These are phyloP conservation scores for Aureobasidium melanogenum DNA, from an alignment of 2,329 filamentous ascomycete genomes.

Conservation along the genomic window DNA sequence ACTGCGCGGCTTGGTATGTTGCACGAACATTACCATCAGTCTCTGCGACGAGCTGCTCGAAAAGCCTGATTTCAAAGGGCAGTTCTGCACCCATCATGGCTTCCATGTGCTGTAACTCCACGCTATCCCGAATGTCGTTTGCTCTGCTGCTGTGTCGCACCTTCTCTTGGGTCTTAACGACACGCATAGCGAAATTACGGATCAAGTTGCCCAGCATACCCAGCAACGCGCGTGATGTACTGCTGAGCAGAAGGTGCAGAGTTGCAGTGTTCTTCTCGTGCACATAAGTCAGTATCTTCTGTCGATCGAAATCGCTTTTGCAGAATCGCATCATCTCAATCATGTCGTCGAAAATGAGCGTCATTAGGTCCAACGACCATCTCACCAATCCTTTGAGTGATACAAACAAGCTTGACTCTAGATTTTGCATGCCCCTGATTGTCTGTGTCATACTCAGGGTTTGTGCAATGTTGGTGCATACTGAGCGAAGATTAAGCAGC, in stretches of 20 bases:
- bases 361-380: conserved; percentile 64
- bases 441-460: conserved; percentile 18
- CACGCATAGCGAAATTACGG: conserved; percentile 18
- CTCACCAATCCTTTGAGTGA: conserved; percentile 64
- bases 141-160: conserved; percentile 25
- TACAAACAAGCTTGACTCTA: conserved; percentile 55
- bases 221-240: conserved; percentile 64
- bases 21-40: conserved; percentile 57
- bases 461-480: conserved; percentile 23
- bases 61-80: conserved; percentile 37
- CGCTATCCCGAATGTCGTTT: neutral
- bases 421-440: conserved; percentile 8
- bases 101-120: neutral
- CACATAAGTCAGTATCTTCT: conserved; percentile 6
- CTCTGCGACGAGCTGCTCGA: conserved; percentile 44
- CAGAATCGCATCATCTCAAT: conserved; percentile 19
- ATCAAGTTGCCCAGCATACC: conserved; percentile 59
- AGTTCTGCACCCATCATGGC: conserved; percentile 34
- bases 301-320: neutral
- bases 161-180: neutral
- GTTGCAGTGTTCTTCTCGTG: conserved; percentile 18
- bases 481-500: conserved; percentile 65
- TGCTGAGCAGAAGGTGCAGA: conserved; percentile 56
- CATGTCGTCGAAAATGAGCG: conserved; percentile 48
- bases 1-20: conserved; percentile 41